Percentiles rank a stretch among this genome's conserved stretches.
Conservation (phyloP, 768 basidiomycete genomes). For the Termitomyces sp. region DNA sequence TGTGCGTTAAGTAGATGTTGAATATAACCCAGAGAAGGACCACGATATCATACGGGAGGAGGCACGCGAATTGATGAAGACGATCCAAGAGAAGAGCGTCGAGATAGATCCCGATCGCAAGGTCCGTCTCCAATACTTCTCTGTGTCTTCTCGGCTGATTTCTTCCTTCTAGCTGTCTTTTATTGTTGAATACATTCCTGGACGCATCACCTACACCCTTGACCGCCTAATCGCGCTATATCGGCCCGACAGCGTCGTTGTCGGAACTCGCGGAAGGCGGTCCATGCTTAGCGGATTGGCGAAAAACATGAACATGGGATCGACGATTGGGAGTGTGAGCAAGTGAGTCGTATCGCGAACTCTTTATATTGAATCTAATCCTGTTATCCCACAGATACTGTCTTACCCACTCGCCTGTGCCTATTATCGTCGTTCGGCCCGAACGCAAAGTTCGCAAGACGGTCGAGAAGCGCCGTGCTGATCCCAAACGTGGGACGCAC, state of each 20-base stretch:
- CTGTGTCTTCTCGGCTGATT: neutral
- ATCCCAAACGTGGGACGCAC: constrained; percentile 84
- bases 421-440: constrained; percentile 92
- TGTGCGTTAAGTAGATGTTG: neutral
- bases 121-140: constrained; percentile 33
- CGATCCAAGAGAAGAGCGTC: constrained; percentile 76
- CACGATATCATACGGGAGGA: constrained; percentile 79
- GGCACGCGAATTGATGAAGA: constrained; percentile 75
- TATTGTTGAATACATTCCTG: constrained; percentile 92
- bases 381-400: constrained; percentile 51
- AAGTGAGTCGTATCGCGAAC: constrained; percentile 23
- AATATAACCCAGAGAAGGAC: constrained; percentile 54
- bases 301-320: constrained; percentile 27
- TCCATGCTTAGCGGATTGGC: constrained; percentile 35
- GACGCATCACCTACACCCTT: constrained; percentile 83
- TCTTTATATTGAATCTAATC: neutral
- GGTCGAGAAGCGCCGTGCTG: constrained; percentile 78
- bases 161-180: constrained; percentile 61
- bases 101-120: constrained; percentile 77
- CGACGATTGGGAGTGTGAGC: constrained; percentile 49
- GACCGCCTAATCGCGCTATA: constrained; percentile 92
- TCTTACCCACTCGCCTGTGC: constrained; percentile 89
- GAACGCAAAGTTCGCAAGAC: constrained; percentile 84
- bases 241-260: constrained; percentile 88
- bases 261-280: constrained; percentile 78